A percentile compares a stretch with the other conserved stretches of the same genome.
These are phyloP conservation scores for Lipomyces spencermartinsiae DNA, from an alignment of 805 yeast species.

Conservation along the genomic window DNA sequence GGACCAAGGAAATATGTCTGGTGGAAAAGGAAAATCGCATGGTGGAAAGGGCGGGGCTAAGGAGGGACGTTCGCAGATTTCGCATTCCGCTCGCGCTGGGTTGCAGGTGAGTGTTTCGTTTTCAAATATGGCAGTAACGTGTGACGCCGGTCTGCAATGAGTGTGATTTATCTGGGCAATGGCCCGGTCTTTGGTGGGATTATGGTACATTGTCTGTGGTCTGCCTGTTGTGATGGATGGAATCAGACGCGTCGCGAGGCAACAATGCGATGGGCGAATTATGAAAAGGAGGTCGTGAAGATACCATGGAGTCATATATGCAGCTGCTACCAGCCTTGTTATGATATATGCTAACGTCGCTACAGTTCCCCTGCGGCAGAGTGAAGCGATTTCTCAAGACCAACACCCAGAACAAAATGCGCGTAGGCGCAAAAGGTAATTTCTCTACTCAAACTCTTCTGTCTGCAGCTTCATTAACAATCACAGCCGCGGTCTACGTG, in stretches of 20 bases:
- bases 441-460: neutral
- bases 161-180: neutral
- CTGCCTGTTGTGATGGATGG: neutral
- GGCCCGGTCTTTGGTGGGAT: neutral
- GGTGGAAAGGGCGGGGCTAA: constrained; percentile 90
- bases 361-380: constrained; percentile 97
- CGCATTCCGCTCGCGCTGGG: constrained; percentile 94
- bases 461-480: neutral
- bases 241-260: neutral
- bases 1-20: constrained; percentile 65
- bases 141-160: neutral
- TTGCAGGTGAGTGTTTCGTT: constrained; percentile 47
- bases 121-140: neutral
- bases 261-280: neutral
- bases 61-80: constrained; percentile 68
- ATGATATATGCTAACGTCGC: neutral
- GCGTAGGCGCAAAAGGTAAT: constrained; percentile 77
- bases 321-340: neutral
- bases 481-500: constrained; percentile 83
- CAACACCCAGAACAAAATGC: constrained; percentile 80
- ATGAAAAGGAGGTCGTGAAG: neutral
- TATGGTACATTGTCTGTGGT: neutral
- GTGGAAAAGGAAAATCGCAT: constrained; percentile 72
- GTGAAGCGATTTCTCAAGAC: constrained; percentile 93
- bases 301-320: neutral